These are phyloP conservation scores for Cucurbita argyrosperma DNA, from an alignment of 306 rosid species.

Conservation along the genomic window DNA sequence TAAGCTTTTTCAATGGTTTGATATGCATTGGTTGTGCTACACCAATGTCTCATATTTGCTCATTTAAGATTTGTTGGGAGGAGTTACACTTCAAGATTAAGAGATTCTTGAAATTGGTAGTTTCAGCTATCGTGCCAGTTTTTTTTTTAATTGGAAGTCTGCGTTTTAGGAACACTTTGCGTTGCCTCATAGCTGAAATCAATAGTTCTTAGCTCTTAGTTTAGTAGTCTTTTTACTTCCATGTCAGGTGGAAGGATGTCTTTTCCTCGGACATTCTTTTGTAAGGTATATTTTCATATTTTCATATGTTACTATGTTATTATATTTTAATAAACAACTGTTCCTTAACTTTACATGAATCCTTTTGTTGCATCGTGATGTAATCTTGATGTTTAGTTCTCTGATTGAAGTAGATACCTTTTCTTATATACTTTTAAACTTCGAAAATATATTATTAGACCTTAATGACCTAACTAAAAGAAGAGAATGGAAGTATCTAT, in stretches of 20 bases:
- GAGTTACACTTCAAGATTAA: not conserved
- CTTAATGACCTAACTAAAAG: not conserved
- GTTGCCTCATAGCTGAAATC: not conserved
- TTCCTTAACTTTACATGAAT: not conserved
- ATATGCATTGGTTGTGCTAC: not conserved
- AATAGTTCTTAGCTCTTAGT: not conserved
- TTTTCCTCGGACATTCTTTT: not conserved
- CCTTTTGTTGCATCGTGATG: not conserved
- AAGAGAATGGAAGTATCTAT: not conserved
- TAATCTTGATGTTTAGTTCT: not conserved
- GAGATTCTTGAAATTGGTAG: not conserved
- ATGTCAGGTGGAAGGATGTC: not conserved
- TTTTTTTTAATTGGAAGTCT: not conserved
- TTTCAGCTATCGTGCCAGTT: not conserved
- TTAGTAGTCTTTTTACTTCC: not conserved
- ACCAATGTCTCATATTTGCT: not conserved
- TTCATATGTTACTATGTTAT: not conserved
- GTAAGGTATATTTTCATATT: not conserved
- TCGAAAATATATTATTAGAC: not conserved
- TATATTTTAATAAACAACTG: not conserved
- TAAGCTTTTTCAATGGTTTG: not conserved
- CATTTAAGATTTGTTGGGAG: not conserved
- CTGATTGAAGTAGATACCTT: not conserved
- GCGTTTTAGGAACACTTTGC: not conserved
- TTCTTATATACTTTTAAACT: not conserved